Base-by-base conservation (phyloP, 176 grass and related monocot genomes). In the Pharus latifolius region DNA sequence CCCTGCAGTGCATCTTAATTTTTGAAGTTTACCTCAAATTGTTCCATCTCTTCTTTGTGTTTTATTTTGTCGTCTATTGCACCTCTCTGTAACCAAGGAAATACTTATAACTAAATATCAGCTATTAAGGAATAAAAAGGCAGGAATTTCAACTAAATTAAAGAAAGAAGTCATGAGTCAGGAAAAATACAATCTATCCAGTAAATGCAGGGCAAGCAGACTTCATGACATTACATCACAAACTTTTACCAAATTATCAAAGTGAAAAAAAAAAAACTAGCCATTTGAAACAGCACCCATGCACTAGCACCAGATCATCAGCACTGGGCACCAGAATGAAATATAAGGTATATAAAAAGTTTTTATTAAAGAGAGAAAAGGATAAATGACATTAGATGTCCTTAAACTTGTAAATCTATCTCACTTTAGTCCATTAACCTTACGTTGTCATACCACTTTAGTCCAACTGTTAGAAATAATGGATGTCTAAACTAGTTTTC, bases 1-100 rank as follows among this genome's bases (percentile, higher is more conserved):
- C 19, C 42, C n/a, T n/a, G n/a, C n/a, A n/a, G n/a, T n/a, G n/a
- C n/a, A n/a, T n/a, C n/a, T n/a, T n/a, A n/a, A n/a, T n/a, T n/a
- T n/a, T n/a, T n/a, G n/a, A 80, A 77, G 55, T 67, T 69, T 78
- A 89, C 93, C 94, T 98, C 88, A 60, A 92, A 92, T 65, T 84
- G 75, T 70, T 97, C 89, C 70, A 87, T 88, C 79, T 97, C 94
- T 54, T 92, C 94, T 92, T 92, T 92, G 74, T 65, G 72, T 90
- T 97, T 78, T 63, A 98, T 84, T 65, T 98, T 92, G 23, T 92
- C 86, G 44, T 98, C 94, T 80, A 98, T 70, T 49, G 58, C 81
- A 40, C 80, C 84, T 83, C 89, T 89, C 94, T 96, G 85, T 28
- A 80, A 80, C 42, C 5, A 84, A 81, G 13, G 2, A 53, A 60